Base-by-base conservation (phyloP, 495 filamentous ascomycete species). In the Aspergillus ellipticus region DNA sequence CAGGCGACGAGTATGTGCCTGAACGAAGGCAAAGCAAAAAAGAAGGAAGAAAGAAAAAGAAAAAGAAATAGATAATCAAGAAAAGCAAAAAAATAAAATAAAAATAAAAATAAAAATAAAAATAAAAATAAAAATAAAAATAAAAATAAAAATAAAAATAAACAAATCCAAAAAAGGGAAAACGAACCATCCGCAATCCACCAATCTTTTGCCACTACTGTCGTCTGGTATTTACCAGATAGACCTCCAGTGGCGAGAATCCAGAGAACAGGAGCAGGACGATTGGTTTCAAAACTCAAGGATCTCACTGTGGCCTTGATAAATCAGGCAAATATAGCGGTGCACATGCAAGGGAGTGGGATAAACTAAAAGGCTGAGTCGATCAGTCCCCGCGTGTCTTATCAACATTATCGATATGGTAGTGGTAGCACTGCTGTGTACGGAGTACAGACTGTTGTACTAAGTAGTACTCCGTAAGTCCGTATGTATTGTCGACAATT, bases 291-390 rank as follows among this genome's bases (percentile, higher is more conserved):
- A 11, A 37, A 39, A 39, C 35, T 39, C n/a, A 39, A 39, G 35
- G 4, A 39, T 13, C 35, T 51, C n/a, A 28, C n/a, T 20, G 15
- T n/a, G 8, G 15, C 29, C 26, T 39, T 35, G 47, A 54, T 58
- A 51, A 58, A 41, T 15, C 41, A 42, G 42, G 47, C 31, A 56
- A 59, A 57, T 41, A 53, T 51, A 52, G 49, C 35, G 42, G 49
- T 33, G 61, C 61, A 60, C 61, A 58, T 60, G 61, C 55, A 64
- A 64, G 61, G 61, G 60, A 57, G 49, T 29, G 0, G 28, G 24
- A 48, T 48, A 29, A 48, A 45, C 41, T 28, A 55, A 48, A 47
- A 53, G 43, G 50, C 19, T 61, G 51, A 41, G 51, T 42, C 48
- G 53, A 57, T 54, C 43, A 31, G 43, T 8, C 59, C 55, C 59